Base-by-base conservation (phyloP, 495 filamentous ascomycete genomes). In the Apodospora peruviana region DNA sequence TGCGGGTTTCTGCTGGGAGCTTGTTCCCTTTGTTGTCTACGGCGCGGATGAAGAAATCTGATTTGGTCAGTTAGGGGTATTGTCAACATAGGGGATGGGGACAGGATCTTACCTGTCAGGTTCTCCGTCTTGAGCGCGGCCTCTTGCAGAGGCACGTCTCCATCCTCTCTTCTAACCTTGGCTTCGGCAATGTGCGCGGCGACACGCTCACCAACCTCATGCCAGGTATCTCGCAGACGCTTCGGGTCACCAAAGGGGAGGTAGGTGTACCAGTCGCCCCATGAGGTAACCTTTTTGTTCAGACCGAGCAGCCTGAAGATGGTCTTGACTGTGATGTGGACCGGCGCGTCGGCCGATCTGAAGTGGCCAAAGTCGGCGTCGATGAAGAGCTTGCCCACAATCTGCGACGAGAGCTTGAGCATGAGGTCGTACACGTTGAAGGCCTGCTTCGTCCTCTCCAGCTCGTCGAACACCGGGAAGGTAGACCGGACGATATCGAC, bases 391-490 rank as follows among this genome's bases (percentile, higher is more conserved):
- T 76, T 76, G 14, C 74, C 71, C 12, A 81, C 71, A 2, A 70
- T 65, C 38, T 78, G 75, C 0, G 75, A 72, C 3, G 62, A 76
- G 0, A 83, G 66, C 62, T 83, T 82, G n/a, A 82, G 55, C 76
- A 81, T 82, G 41, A 75, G 80, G 23, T 70, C 71, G 45, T 82
- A 83, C 11, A 76, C 76, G 53, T 82, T 82, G 63, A 65, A 80
- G 0, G 78, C 70, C 47, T 76, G 65, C 0, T 53, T 70, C 14
- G 61, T 53, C 29, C 67, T 47, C 49, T 78, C 75, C 5, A 82
- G 57, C 42, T 70, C 65, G 49, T 82, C 79, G 29, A 82, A 79
- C 1, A 80, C 72, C 5, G 49, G 56, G 51, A 77, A 80, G 14
- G 68, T 23, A 18, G 67, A 56, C 21, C 71, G 59, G 0, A 71